Evolutionary conservation across 2,329 filamentous ascomycete genomes (phyloP), one percentile per base, ranked within the genome.

Genomic region (Colletotrichum tabaci): DNA sequence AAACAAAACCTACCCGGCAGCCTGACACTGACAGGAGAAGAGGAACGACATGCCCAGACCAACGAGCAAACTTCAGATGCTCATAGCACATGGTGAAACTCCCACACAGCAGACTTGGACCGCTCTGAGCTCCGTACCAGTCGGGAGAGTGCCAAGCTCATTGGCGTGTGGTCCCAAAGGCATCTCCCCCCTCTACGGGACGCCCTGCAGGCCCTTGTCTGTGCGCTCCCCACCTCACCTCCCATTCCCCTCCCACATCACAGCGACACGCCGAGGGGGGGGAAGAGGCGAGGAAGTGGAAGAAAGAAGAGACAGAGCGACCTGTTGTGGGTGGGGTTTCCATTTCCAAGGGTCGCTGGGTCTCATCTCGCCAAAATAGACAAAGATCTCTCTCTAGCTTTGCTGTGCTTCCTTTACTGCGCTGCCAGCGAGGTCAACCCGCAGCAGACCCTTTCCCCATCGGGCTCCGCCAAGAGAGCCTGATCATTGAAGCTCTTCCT

Each of bases 31-130:
- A 42, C 21, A 64, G 52, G 12, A 18, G 6, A 21, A 23, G 8
- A 15, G 26, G 8, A 12, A 16, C 26, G 23, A 16, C 9, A 38
- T 38, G 7, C n/a, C 23, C 40, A 44, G 26, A 23, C 44, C 21
- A 67, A 50, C 49, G 30, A 21, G 55, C 57, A 62, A 60, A 52
- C 42, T 23, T 35, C 63, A 44, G 50, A 67, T 56, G 50, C 61
- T 55, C 50, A 67, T 50, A 67, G 63, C 57, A 62, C 63, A 71
- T 64, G 68, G 65, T 71, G 68, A 71, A 71, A 68, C 65, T 67
- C 67, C 50, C 57, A 52, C 57, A 35, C 50, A 56, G 26, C 50
- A 57, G 26, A 58, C 49, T 46, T 46, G 38, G 61, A 15, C 42
- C 55, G 30, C 62, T 42, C 55, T 23, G 56, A 55, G 58, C 58